These are phyloP conservation scores for Leccinum boreale DNA, from an alignment of 768 basidiomycete genomes.

Conservation along the genomic window DNA sequence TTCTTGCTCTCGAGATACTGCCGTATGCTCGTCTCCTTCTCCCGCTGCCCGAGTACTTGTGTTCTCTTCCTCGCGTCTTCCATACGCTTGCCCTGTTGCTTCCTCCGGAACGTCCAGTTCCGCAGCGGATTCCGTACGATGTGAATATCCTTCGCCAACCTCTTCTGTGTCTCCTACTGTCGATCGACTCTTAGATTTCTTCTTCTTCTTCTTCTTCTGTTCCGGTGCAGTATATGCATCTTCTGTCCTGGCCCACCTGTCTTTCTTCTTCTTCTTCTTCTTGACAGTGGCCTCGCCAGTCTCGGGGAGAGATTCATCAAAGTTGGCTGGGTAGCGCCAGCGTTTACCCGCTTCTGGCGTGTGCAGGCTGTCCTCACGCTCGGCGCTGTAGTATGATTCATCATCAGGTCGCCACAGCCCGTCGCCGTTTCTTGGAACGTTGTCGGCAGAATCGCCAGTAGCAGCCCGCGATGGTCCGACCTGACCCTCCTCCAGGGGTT, in stretches of 20 bases:
- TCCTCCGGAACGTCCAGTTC: slow-evolving; percentile 64
- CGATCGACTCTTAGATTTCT: slow-evolving; percentile 53
- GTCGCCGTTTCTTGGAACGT: slow-evolving; percentile 32
- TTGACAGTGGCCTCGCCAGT: slow-evolving; percentile 40
- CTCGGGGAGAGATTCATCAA: slow-evolving; percentile 53
- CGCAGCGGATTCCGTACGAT: slow-evolving; percentile 33
- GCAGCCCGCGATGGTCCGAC: slow-evolving; percentile 26
- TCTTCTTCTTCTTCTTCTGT: slow-evolving; percentile 56
- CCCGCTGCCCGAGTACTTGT: slow-evolving; percentile 1
- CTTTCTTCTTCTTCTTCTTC: slow-evolving; percentile 73
- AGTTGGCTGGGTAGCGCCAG: slow-evolving; percentile 87
- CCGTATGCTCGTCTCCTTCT: slow-evolving; percentile 15
- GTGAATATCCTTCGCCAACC: slow-evolving; percentile 32
- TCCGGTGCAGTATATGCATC: slow-evolving; percentile 61
- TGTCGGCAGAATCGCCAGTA: slow-evolving; percentile 11
- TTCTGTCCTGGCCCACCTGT: slow-evolving; percentile 83
- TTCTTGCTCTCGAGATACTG: slow-evolving; percentile 41
- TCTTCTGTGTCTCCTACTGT: slow-evolving; percentile 35
- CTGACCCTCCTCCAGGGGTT: slow-evolving; percentile 79
- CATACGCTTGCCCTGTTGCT: slow-evolving; percentile 66
- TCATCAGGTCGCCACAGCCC: slow-evolving; percentile 75
- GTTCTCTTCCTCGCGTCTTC: slow-evolving; percentile 19
- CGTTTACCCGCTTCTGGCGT: slow-evolving; percentile 41
- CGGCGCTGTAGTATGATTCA: slow-evolving; percentile 64
- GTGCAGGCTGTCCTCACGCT: slow-evolving; percentile 36